phyloP scores from a whole-genome alignment of 768 basidiomycete species.

The Mycena floridula region DNA sequence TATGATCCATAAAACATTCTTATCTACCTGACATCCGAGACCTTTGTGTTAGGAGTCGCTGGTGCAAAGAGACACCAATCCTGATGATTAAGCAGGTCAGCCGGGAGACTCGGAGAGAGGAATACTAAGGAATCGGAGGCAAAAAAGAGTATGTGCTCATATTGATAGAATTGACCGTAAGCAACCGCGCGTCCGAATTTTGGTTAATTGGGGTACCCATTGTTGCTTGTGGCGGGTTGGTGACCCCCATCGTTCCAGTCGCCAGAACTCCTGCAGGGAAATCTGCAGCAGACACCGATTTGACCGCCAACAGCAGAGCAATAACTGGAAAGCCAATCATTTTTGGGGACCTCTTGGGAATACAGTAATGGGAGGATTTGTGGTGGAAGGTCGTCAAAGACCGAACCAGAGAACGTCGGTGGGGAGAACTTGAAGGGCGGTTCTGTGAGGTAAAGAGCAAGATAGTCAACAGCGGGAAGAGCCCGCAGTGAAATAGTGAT shows the following conservation, averaged over 20 bases:
- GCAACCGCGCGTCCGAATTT: constrained; percentile 30
- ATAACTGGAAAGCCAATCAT: too few species aligned
- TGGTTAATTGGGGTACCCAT: constrained; percentile 35
- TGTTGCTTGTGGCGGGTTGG: constrained; percentile 34
- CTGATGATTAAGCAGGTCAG: neutral
- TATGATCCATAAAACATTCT: neutral
- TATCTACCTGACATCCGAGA: constrained; percentile 31
- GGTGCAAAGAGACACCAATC: constrained; percentile 39
- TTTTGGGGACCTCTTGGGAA: too few species aligned
- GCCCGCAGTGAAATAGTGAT: too few species aligned
- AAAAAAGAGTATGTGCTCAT: constrained; percentile 10
- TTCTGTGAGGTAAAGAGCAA: too few species aligned
- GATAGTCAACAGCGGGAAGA: too few species aligned
- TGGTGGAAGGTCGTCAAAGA: too few species aligned
- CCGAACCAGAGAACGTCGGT: too few species aligned
- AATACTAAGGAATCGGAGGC: neutral
- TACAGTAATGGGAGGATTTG: too few species aligned
- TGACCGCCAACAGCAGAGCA: too few species aligned
- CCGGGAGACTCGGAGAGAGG: constrained; percentile 2
- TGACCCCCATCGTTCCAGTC: constrained; percentile 33
- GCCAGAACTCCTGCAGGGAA: constrained; percentile 32
- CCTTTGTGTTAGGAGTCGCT: constrained; percentile 16
- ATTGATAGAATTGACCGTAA: constrained; percentile 36
- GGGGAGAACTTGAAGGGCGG: too few species aligned
- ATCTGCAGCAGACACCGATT: too few species aligned